Evolutionary conservation across 1,284 basidiomycete genomes (phyloP), one percentile per base, ranked within the genome.

Genomic region (Boletus mariae): DNA sequence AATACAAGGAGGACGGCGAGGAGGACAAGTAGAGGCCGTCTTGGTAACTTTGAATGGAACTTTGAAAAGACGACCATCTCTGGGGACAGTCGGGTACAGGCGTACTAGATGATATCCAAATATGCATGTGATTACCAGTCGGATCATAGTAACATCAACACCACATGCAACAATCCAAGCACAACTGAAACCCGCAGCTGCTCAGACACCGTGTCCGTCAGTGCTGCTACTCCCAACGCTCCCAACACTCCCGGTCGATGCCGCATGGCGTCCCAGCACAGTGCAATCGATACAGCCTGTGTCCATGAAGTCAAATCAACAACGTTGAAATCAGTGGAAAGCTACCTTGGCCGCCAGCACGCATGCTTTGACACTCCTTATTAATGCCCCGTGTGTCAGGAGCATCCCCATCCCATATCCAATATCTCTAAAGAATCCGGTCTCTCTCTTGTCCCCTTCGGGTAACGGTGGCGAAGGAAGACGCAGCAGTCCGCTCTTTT

Each of bases 331-430:
- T 11, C 6, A 40, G 29, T 11, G 37, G 5, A 43, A 60, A 49
- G 62, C 5, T 54, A 83, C 83, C 75, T 85, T 85, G 51, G 64
- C 61, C 23, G 76, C 68, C 28, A 80, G 62, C 15, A 79, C 58
- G 38, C 65, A 70, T 28, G 76, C 74, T 55, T 80, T 80, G 11
- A 70, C 37, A 3, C 66, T 62, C 49, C 69, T 64, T 25, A 68
- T 56, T 54, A 66, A 60, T 1, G 65, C 45, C 9, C 59, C 60
- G 15, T 31, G 56, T 6, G 67, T 55, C 15, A 46, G 42, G 25
- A 38, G 50, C 44, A 57, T 49, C 29, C 55, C 52, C 25, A 60
- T 9, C n/a, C 11, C 45, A 26, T 29, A 23, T 51, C 60, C 20
- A 47, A 63, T 17, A 45, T 59, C 41, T 58, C 58, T 47, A 11